phyloP scores from a whole-genome alignment of 306 rosid genomes.

The Glycine latifolia region DNA sequence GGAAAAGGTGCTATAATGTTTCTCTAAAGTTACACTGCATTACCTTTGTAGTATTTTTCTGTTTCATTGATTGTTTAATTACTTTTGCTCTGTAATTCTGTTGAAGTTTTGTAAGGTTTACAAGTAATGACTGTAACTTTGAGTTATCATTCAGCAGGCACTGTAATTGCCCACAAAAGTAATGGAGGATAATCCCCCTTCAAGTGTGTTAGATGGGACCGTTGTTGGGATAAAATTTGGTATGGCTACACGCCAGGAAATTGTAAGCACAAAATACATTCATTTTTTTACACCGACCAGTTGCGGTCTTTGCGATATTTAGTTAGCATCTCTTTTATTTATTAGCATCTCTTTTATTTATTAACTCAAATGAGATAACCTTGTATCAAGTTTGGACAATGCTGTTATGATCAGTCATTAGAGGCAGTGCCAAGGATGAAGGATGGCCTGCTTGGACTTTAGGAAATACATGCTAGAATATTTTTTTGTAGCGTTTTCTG shows the following conservation, averaged over 20 bases:
- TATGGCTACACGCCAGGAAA: conserved; percentile 77
- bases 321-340: conserved; percentile 15
- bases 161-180: conserved; percentile 39
- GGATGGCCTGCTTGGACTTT: conserved; percentile 20
- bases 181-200: conserved; percentile 68
- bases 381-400: conserved; percentile 25
- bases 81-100: conserved; percentile 2
- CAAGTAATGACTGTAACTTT: conserved; percentile 3
- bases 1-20: not conserved
- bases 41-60: conserved; percentile 7
- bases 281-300: not conserved
- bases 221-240: conserved; percentile 69
- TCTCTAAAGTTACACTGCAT: not conserved
- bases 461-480: conserved; percentile 9
- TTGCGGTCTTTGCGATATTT: conserved; percentile 32
- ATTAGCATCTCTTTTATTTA: conserved; percentile 28
- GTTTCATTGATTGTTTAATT: conserved; percentile 16
- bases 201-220: conserved; percentile 65
- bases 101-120: conserved; percentile 8
- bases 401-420: conserved; percentile 33
- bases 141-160: conserved; percentile 48
- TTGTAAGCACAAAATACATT: conserved; percentile 62
- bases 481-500: conserved; percentile 16
- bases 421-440: conserved; percentile 17
- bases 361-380: conserved; percentile 21